phyloP scores from a whole-genome alignment of 2,329 filamentous ascomycete genomes.

The Exutisphaerella laricina region DNA sequence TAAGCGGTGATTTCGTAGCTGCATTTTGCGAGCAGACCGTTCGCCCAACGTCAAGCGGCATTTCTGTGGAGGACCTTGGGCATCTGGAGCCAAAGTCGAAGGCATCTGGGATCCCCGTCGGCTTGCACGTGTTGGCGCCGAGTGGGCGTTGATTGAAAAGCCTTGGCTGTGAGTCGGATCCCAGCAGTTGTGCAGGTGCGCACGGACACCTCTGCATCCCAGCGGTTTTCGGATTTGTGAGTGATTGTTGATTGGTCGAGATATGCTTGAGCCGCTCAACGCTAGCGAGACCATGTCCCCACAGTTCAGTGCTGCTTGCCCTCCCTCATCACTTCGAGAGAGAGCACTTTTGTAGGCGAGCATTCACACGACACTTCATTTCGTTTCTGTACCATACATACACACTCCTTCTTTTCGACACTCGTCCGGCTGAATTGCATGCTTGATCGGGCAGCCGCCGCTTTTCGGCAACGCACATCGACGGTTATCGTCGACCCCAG shows the following conservation, averaged over 20 bases:
- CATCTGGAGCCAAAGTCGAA: not conserved
- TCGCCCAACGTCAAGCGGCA: conserved; percentile 3
- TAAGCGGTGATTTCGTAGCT: not conserved
- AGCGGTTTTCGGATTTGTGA: no score
- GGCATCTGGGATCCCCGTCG: not conserved
- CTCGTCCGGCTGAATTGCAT: not conserved
- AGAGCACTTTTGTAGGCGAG: not conserved
- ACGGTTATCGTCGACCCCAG: no score
- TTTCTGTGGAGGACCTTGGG: conserved; percentile 2
- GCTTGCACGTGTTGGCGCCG: not conserved
- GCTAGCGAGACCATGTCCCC: not conserved
- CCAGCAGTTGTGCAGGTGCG: not conserved
- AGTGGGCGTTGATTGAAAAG: not conserved
- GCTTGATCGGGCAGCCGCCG: not conserved
- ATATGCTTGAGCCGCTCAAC: conserved; percentile 1
- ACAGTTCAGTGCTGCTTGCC: not conserved
- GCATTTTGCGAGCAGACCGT: conserved; percentile 1
- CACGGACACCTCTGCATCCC: no score
- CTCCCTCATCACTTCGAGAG: not conserved
- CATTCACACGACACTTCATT: not conserved
- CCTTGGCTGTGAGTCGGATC: not conserved
- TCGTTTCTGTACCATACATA: conserved; percentile 5
- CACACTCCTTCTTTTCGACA: conserved; percentile 1
- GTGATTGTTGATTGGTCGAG: not conserved
- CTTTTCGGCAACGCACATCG: no score